Evolutionary conservation across 2,329 filamentous ascomycete species (phyloP).

Genomic region (Aspergillus sp.): DNA sequence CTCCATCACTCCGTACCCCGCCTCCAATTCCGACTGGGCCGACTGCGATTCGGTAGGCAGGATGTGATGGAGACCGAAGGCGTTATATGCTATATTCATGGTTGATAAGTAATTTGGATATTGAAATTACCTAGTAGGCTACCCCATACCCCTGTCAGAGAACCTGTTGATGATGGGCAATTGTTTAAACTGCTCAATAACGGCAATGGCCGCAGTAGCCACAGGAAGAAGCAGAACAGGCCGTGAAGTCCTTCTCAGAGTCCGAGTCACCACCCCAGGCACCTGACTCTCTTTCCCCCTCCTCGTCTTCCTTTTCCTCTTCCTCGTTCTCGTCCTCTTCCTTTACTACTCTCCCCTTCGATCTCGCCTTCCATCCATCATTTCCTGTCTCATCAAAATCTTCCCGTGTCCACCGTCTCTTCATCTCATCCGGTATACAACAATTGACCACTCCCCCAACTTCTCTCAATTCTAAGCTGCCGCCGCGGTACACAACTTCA

Average conservation of each 20-base stretch:
- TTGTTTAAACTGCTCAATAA: background rate
- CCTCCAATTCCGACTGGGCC: too few relatives aligned
- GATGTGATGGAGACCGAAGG: too few relatives aligned
- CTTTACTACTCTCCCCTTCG: background rate
- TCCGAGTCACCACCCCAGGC: background rate
- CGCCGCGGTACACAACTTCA: background rate
- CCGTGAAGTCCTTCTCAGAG: conserved; percentile 9
- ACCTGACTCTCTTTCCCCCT: background rate
- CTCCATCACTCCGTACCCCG: too few relatives aligned
- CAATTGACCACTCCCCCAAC: background rate
- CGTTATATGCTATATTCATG: too few relatives aligned
- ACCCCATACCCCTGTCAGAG: too few relatives aligned
- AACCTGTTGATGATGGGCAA: background rate
- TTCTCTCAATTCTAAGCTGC: conserved; percentile 4
- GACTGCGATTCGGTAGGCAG: too few relatives aligned
- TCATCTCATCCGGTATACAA: background rate
- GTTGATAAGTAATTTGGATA: too few relatives aligned
- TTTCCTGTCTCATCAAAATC: background rate
- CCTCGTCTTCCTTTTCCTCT: background rate
- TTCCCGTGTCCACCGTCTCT: background rate
- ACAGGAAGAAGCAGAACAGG: conserved; percentile 7
- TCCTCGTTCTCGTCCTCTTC: background rate
- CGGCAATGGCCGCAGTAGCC: conserved; percentile 8
- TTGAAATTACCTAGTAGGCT: too few relatives aligned
- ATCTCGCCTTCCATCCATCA: background rate